A percentile compares a stretch with the other conserved stretches of the same genome.
phyloP scores from a whole-genome alignment of 257 asterid species.

The Penstemon newberryi region DNA sequence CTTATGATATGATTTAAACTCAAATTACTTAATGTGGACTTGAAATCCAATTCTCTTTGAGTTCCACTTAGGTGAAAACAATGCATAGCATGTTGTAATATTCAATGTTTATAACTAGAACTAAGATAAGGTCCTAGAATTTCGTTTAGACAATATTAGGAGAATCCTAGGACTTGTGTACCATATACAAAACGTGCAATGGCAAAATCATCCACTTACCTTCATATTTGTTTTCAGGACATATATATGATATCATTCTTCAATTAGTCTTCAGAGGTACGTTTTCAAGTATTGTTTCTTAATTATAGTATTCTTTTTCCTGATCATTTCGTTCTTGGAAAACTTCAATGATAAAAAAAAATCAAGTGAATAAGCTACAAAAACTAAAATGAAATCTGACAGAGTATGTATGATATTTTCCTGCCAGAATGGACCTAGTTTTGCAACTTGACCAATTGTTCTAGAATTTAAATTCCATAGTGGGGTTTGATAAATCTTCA shows the following conservation, averaged over 20 bases:
- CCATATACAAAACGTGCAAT: not conserved
- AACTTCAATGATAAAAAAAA: too few relatives aligned
- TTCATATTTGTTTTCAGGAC: too few relatives aligned
- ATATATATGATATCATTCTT: too few relatives aligned
- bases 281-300: too few relatives aligned
- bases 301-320: too few relatives aligned
- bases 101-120: not conserved
- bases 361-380: not conserved
- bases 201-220: not conserved
- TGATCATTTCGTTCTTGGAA: too few relatives aligned
- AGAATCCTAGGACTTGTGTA: not conserved
- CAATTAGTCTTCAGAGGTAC: not conserved
- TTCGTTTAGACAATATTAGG: not conserved
- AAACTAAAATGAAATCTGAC: not conserved
- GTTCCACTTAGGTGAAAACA: not conserved
- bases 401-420: not conserved
- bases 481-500: not conserved
- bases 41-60: not conserved
- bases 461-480: not conserved
- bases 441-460: not conserved
- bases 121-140: not conserved
- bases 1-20: too few relatives aligned
- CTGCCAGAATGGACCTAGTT: conserved; percentile 12
- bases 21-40: too few relatives aligned
- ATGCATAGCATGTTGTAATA: not conserved